Conservation (phyloP, 148 eudicot genomes). For the Dysphania ambrosioides region DNA sequence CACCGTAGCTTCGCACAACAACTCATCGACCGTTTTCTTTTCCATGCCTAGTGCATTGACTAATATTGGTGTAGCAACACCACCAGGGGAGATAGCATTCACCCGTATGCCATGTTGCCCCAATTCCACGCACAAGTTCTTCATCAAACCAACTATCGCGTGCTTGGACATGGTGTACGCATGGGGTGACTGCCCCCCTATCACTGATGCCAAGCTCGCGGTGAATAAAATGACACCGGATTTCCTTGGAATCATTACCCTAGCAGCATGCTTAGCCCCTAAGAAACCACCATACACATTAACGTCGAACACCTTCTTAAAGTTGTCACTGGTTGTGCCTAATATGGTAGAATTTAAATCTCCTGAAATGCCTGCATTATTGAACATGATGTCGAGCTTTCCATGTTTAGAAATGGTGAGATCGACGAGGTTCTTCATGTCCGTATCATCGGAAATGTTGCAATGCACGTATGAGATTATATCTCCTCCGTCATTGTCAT, state of each 20-base stretch:
- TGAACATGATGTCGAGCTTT: slow-evolving; percentile 53
- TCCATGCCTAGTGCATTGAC: slow-evolving; percentile 13
- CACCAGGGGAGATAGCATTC: slow-evolving; percentile 39
- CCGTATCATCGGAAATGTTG: slow-evolving; percentile 33
- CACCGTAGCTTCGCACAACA: slow-evolving; percentile 22
- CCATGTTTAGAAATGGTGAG: slow-evolving; percentile 36
- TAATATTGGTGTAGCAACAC: slow-evolving; percentile 30
- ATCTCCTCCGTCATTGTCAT: background rate
- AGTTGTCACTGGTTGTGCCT: slow-evolving; percentile 22
- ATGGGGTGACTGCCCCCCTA: slow-evolving; percentile 32
- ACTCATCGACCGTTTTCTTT: background rate
- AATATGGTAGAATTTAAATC: slow-evolving; percentile 15
- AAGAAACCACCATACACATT: slow-evolving; percentile 41
- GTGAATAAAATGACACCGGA: slow-evolving; percentile 47
- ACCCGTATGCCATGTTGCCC: slow-evolving; percentile 47
- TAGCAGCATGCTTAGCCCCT: slow-evolving; percentile 50
- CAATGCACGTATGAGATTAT: slow-evolving; percentile 38
- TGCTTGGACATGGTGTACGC: slow-evolving; percentile 47
- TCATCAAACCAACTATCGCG: slow-evolving; percentile 38
- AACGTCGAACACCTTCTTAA: slow-evolving; percentile 33
- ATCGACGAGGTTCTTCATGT: slow-evolving; percentile 31
- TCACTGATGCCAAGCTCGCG: slow-evolving; percentile 33
- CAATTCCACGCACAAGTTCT: slow-evolving; percentile 40
- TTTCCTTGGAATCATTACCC: slow-evolving; percentile 45
- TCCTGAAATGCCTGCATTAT: slow-evolving; percentile 43